Evolutionary conservation across 2,329 filamentous ascomycete species (phyloP).

Genomic region (Huntiella moniliformis): DNA sequence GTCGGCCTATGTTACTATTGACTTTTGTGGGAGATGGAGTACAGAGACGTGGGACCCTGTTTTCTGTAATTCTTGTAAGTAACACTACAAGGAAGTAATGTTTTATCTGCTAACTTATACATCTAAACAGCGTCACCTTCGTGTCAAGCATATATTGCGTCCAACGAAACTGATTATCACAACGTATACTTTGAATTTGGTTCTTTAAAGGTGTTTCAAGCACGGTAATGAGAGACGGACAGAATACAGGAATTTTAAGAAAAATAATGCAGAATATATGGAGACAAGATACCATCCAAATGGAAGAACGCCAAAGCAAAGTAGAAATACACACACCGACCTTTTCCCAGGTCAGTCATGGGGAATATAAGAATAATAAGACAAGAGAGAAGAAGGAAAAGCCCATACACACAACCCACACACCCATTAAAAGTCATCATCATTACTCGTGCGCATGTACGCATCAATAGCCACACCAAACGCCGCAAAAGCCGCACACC

Average conservation of each 20-base stretch:
- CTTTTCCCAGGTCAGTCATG: background rate
- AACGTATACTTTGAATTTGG: conserved; percentile 49
- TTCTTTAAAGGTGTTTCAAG: conserved; percentile 36
- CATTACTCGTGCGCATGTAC: conserved; percentile 65
- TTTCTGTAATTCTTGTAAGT: conserved; percentile 20
- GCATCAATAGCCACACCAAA: conserved; percentile 84
- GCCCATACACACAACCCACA: background rate
- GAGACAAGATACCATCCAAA: conserved; percentile 2
- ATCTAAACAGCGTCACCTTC: conserved; percentile 12
- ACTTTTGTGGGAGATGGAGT: conserved; percentile 40
- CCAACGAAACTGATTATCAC: conserved; percentile 34
- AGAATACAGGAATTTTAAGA: background rate
- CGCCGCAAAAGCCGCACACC: conserved; percentile 83
- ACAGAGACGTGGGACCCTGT: conserved; percentile 28
- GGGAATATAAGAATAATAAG: conserved; percentile 2
- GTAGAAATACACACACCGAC: background rate
- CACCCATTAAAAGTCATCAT: conserved; percentile 21
- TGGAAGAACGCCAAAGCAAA: background rate
- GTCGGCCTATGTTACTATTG: conserved; percentile 47
- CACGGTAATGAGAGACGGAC: background rate
- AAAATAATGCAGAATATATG: background rate
- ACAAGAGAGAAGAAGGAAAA: conserved; percentile 5
- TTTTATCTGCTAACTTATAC: background rate
- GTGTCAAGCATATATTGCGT: conserved; percentile 38
- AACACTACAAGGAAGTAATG: background rate